A percentile compares a stretch with the other conserved stretches of the same genome.
phyloP scores from a whole-genome alignment of 371 early-diverging fungal species.

The Mortierella sp. region DNA sequence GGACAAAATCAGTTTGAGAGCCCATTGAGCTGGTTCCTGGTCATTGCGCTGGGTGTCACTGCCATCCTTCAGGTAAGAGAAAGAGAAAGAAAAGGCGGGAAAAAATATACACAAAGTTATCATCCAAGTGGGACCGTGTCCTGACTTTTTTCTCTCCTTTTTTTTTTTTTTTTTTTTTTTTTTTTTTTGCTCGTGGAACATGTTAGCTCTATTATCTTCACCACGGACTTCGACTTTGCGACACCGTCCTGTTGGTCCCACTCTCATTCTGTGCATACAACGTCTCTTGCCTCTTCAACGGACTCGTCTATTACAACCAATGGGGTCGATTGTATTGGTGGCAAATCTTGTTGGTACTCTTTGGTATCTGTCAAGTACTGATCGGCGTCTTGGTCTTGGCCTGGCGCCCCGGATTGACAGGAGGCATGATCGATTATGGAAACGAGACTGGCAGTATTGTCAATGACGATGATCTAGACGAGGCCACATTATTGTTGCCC shows the following conservation, averaged over 20 bases:
- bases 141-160: too few species aligned
- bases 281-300: slow-evolving; percentile 81
- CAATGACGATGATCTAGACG: slow-evolving; percentile 26
- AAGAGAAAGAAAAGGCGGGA: neutral
- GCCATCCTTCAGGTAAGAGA: slow-evolving; percentile 74
- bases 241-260: slow-evolving; percentile 84
- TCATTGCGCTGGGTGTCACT: slow-evolving; percentile 69
- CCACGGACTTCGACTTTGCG: slow-evolving; percentile 77
- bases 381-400: slow-evolving; percentile 77
- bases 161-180: slow-evolving; percentile 11
- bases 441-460: slow-evolving; percentile 20
- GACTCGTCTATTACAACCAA: slow-evolving; percentile 85
- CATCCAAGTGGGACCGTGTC: too few species aligned
- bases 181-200: slow-evolving; percentile 13
- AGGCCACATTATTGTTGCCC: slow-evolving; percentile 35
- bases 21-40: slow-evolving; percentile 77
- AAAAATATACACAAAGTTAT: neutral
- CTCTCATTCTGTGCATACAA: slow-evolving; percentile 83
- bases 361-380: slow-evolving; percentile 73
- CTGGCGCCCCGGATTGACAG: slow-evolving; percentile 54
- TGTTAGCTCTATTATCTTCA: slow-evolving; percentile 81
- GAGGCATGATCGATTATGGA: too few species aligned
- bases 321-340: slow-evolving; percentile 70
- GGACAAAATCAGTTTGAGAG: slow-evolving; percentile 77
- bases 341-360: slow-evolving; percentile 71